Percentiles rank a stretch among this genome's conserved stretches.
Evolutionary conservation across 495 filamentous ascomycete genomes (phyloP).

Genomic region (Aspergillus sparsus): DNA sequence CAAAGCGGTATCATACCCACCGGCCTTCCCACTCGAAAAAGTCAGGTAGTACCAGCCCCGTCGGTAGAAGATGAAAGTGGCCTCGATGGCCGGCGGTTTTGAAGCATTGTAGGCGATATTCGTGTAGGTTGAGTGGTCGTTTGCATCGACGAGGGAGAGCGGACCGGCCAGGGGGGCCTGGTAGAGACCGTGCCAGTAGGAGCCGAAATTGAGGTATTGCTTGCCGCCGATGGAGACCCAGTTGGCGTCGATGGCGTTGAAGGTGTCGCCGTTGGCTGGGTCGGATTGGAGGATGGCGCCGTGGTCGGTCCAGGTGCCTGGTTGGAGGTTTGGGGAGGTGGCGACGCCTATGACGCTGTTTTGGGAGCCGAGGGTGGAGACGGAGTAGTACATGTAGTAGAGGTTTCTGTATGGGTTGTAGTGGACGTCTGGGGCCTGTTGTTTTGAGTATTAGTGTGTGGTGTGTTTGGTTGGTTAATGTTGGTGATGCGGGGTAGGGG

Average conservation of each 20-base stretch:
- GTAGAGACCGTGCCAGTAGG: conserved; percentile 69
- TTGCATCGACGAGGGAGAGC: conserved; percentile 32
- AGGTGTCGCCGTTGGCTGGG: conserved; percentile 43
- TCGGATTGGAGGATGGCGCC: conserved; percentile 50
- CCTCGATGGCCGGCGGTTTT: conserved; percentile 60
- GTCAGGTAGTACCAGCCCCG: conserved; percentile 66
- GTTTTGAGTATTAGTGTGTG: background rate
- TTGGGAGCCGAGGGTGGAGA: conserved; percentile 64
- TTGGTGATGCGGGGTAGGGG: background rate
- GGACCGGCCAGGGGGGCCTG: conserved; percentile 57
- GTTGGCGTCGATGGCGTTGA: conserved; percentile 74
- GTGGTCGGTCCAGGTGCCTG: conserved; percentile 59
- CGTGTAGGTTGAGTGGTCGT: conserved; percentile 28
- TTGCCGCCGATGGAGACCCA: conserved; percentile 50
- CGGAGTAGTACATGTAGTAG: conserved; percentile 75
- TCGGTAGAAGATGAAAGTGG: conserved; percentile 55
- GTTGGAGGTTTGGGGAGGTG: conserved; percentile 60
- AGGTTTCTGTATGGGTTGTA: conserved; percentile 47
- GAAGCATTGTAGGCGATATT: conserved; percentile 59
- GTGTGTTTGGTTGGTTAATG: background rate
- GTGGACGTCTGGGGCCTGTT: conserved; percentile 66
- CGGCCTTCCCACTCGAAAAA: conserved; percentile 64
- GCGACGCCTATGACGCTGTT: conserved; percentile 68
- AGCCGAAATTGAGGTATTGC: conserved; percentile 65
- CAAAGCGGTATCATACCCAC: conserved; percentile 48